A percentile compares a stretch with the other conserved stretches of the same genome.
These are phyloP conservation scores for Stereocaulon alpinum DNA, from an alignment of 495 filamentous ascomycete genomes.

Conservation along the genomic window DNA sequence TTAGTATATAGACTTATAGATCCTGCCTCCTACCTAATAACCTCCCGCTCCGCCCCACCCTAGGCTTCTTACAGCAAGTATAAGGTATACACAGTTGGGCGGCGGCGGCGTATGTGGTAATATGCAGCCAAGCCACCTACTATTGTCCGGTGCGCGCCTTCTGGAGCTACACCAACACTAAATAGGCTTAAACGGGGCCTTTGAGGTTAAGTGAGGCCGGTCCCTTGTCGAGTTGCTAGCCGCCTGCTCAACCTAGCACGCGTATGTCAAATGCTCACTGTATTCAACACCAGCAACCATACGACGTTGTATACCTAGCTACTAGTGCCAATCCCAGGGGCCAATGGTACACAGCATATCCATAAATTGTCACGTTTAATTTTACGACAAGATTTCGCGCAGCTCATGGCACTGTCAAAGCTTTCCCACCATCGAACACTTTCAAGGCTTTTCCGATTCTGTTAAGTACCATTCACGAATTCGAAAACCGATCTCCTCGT, in stretches of 20 bases:
- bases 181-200: no score
- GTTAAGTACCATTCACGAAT: background rate
- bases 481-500: background rate
- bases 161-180: no score
- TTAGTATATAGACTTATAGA: no score
- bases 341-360: background rate
- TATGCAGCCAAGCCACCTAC: no score
- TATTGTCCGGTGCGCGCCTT: no score
- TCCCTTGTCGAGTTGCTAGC: no score
- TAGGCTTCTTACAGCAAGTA: background rate
- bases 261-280: no score
- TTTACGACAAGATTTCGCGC: background rate
- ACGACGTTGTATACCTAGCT: background rate
- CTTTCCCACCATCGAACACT: background rate
- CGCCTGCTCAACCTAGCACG: no score
- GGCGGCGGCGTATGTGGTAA: no score
- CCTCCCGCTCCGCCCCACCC: background rate
- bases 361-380: background rate
- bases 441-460: background rate
- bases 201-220: no score
- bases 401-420: slow-evolving; percentile 4
- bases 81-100: no score
- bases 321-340: background rate
- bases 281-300: background rate
- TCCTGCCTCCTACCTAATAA: no score